Conservation (phyloP, 2,329 filamentous ascomycete species). For the Acrocalymma vagum region DNA sequence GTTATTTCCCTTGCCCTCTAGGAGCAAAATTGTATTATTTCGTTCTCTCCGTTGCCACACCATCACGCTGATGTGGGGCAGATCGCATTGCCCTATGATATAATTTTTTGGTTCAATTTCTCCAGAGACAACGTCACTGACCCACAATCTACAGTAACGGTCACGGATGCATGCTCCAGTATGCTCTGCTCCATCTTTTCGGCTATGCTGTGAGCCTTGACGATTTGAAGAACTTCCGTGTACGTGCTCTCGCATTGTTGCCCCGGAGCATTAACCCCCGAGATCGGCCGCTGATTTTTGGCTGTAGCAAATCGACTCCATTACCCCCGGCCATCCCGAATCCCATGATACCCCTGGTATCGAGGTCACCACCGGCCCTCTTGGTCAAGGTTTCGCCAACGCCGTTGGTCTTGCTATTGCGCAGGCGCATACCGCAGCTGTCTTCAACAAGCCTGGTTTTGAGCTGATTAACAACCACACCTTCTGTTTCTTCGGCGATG, state of each 20-base stretch:
- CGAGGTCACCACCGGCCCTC: conserved; percentile 97
- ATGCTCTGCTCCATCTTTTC: conserved; percentile 96
- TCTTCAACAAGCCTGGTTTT: conserved; percentile 97
- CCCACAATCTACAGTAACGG: conserved; percentile 75
- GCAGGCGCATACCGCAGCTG: conserved; percentile 87
- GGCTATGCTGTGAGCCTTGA: conserved; percentile 88
- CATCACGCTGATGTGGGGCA: no score
- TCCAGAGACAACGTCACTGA: no score
- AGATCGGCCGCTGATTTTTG: conserved; percentile 20
- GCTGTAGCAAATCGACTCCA: conserved; percentile 72
- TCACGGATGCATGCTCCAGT: conserved; percentile 99
- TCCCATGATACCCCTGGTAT: conserved; percentile 95
- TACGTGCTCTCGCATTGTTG: conserved; percentile 62
- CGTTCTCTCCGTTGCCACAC: no score
- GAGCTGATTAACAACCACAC: conserved; percentile 96
- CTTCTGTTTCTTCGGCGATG: conserved; percentile 96
- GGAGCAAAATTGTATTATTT: conserved; percentile 14
- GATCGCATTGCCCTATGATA: no score
- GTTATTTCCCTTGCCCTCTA: no score
- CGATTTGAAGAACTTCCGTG: conserved; percentile 95
- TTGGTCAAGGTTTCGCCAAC: conserved; percentile 97
- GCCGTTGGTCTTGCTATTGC: conserved; percentile 98
- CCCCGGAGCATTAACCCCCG: conserved; percentile 61
- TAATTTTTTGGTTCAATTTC: no score
- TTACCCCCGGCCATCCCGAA: conserved; percentile 96